These are phyloP conservation scores for Nigrospora osmanthi DNA, from an alignment of 2,329 filamentous ascomycete genomes.

Conservation along the genomic window DNA sequence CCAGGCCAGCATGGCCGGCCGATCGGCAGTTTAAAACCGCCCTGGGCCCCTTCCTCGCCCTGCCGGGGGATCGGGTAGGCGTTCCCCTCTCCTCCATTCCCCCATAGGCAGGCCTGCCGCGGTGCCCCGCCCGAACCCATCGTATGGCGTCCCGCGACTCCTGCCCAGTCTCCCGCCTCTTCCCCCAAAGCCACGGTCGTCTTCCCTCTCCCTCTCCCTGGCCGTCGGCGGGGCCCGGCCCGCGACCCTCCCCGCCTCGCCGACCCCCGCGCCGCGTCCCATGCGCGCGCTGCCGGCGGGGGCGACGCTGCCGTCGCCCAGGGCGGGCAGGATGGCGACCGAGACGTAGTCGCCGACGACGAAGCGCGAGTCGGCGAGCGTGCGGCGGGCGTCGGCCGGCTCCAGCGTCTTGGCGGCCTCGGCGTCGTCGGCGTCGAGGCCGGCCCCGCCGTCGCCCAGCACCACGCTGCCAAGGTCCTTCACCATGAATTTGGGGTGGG, in stretches of 20 bases:
- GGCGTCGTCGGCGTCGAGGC: constrained; percentile 17
- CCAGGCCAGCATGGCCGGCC: no score
- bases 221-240: constrained; percentile 11
- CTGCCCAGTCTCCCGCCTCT: constrained; percentile 26
- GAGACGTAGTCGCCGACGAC: constrained; percentile 85
- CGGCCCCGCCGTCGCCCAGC: constrained; percentile 52
- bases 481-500: constrained; percentile 53
- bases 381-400: constrained; percentile 47
- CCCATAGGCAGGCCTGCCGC: constrained; percentile 39
- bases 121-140: constrained; percentile 27
- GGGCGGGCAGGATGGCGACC: constrained; percentile 71
- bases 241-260: constrained; percentile 22
- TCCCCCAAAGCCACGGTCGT: constrained; percentile 31
- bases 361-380: constrained; percentile 68
- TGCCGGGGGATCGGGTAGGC: constrained; percentile 43
- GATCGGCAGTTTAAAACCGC: constrained; percentile 3
- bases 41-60: constrained; percentile 27
- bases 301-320: constrained; percentile 66
- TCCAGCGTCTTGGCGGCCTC: constrained; percentile 18
- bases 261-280: constrained; percentile 29
- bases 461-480: constrained; percentile 81
- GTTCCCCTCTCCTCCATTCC: constrained; percentile 62
- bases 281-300: constrained; percentile 45
- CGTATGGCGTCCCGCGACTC: constrained; percentile 20
- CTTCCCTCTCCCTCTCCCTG: constrained; percentile 25